Base-by-base conservation (phyloP, 2,329 filamentous ascomycete genomes). In the Xylaria sp. region DNA sequence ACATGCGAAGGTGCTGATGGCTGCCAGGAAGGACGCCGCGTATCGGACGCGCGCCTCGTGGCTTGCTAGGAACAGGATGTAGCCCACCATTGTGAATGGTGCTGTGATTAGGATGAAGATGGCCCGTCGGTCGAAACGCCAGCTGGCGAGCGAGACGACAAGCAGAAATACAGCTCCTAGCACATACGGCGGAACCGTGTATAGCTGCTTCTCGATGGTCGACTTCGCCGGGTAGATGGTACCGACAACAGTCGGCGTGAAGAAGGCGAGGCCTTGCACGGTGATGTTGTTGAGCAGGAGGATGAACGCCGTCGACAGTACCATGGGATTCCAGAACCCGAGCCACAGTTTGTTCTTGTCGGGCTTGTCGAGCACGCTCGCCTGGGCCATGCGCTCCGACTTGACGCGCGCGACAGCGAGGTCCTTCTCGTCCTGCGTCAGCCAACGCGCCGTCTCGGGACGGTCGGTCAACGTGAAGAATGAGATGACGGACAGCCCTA, bases 231-330 rank as follows among this genome's bases (percentile, higher is more conserved):
- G 87, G 72, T 92, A 92, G 71, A 93, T 92, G 5, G 86, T 90
- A 49, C 79, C 78, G 47, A 93, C 88, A 68, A 93, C 92, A 0
- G 90, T 92, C 0, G 90, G 90, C 0, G 85, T 80, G 77, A 92
- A 92, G 81, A 92, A 91, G 1, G 87, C 87, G 3, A 92, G 81
- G 3, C 90, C 89, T 74, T 92, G 89, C 2, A 92, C 89, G 0
- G 90, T 92, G 74, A 92, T 86, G 78, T 76, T 76, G 60, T 76
- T 75, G 4, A 76, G 68, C 13, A 76, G 55, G 69, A 76, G 76
- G 53, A 75, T 64, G 50, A 72, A 63, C 25, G 69, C 69, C 2
- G 72, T 76, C 11, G 72, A 63, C 5, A 75, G 53, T 15, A 77
- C 72, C 39, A 90, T 83, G 0, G 90, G 90, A 70, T 83, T 89